Evolutionary conservation across 129 eudicot species (phyloP).

Genomic region (Lactuca sativa): DNA sequence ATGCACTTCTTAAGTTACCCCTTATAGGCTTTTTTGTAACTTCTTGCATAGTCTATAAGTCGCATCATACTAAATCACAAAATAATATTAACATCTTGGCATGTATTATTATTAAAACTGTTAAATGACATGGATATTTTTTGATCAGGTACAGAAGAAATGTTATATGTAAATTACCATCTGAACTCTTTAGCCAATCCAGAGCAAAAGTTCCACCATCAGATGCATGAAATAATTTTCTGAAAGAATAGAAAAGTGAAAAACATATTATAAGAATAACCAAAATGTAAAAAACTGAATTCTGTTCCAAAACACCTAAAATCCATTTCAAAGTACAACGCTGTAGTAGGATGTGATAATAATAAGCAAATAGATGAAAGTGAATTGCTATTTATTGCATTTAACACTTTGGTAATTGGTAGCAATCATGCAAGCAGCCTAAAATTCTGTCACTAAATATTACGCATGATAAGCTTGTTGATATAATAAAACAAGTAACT

Average conservation of each 20-base stretch:
- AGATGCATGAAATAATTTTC: constrained; percentile 76
- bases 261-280: constrained; percentile 21
- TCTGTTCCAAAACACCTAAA: constrained; percentile 6
- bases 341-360: background rate
- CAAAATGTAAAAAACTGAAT: background rate
- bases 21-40: no score
- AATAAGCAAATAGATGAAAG: background rate
- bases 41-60: no score
- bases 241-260: constrained; percentile 27
- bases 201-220: constrained; percentile 95
- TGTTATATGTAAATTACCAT: constrained; percentile 47
- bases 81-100: background rate
- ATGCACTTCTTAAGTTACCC: no score
- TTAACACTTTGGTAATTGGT: background rate
- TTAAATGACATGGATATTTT: background rate
- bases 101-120: background rate
- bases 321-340: background rate
- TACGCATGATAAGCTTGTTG: background rate
- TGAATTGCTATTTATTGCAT: background rate
- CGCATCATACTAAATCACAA: no score
- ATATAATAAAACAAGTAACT: background rate
- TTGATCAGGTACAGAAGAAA: constrained; percentile 8
- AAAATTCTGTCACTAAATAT: background rate
- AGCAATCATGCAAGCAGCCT: background rate
- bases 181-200: constrained; percentile 83